Evolutionary conservation across 257 asterid species (phyloP).

Genomic region (Solanum chilense): DNA sequence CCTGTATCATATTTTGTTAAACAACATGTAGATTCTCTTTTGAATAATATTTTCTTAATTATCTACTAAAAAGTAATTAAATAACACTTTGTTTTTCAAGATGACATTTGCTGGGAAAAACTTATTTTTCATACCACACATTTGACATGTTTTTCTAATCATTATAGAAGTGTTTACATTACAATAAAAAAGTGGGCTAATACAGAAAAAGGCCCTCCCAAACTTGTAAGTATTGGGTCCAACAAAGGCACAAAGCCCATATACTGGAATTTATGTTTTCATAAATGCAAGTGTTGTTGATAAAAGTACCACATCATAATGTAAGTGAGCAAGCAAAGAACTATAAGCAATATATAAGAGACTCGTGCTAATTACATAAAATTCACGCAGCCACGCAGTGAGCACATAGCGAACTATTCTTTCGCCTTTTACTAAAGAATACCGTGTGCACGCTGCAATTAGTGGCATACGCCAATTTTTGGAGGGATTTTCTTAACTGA

Average conservation of each 20-base stretch:
- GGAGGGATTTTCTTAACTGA: background rate
- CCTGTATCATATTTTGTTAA: background rate
- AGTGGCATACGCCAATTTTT: background rate
- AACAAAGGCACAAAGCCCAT: background rate
- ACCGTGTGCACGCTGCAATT: background rate
- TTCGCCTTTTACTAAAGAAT: background rate
- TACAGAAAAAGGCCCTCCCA: background rate
- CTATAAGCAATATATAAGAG: background rate
- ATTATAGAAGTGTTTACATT: background rate
- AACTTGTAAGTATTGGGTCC: background rate
- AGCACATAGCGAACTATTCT: background rate
- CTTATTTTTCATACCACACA: background rate
- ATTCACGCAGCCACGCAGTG: background rate
- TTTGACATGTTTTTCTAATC: background rate
- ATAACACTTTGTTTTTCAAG: background rate
- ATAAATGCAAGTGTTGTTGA: background rate
- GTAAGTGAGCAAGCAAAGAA: background rate
- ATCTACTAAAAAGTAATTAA: too few species aligned
- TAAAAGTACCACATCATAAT: background rate
- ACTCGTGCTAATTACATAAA: rapidly evolving
- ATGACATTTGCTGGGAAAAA: background rate
- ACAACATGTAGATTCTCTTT: background rate
- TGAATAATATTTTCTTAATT: too few species aligned
- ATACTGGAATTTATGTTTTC: background rate
- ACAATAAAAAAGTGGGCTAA: background rate